These are phyloP conservation scores for Daedalea quercina DNA, from an alignment of 768 basidiomycete species.

Conservation along the genomic window DNA sequence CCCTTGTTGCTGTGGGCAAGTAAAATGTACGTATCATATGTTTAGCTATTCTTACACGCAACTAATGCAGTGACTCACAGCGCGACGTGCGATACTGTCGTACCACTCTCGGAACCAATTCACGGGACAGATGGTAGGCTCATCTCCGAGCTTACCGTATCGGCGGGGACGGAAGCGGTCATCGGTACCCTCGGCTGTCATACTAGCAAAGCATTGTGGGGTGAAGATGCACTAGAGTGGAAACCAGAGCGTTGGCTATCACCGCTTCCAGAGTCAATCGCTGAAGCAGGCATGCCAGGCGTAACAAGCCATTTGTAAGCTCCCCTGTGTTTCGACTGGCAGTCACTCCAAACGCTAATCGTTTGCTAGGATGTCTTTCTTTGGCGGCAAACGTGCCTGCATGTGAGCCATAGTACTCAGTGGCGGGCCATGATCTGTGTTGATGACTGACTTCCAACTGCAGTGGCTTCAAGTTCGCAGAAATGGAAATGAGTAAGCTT, in stretches of 20 bases:
- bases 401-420: slow-evolving; percentile 20
- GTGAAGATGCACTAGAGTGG: slow-evolving; percentile 34
- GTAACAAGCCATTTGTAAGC: slow-evolving; percentile 23
- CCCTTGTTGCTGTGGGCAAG: slow-evolving; percentile 1
- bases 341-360: no score
- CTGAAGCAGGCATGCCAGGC: slow-evolving; percentile 24
- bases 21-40: slow-evolving; percentile 2
- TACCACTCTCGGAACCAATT: slow-evolving; percentile 26
- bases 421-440: no score
- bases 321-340: neutral
- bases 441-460: neutral
- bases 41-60: neutral
- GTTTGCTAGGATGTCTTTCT: slow-evolving; percentile 29
- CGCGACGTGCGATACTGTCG: slow-evolving; percentile 15
- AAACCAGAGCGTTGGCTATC: slow-evolving; percentile 37
- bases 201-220: slow-evolving; percentile 32
- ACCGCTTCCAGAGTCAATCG: slow-evolving; percentile 15
- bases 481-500: slow-evolving; percentile 17
- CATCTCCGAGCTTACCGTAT: slow-evolving; percentile 18
- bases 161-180: slow-evolving; percentile 21
- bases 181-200: slow-evolving; percentile 25
- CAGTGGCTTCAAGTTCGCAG: slow-evolving; percentile 17
- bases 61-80: neutral
- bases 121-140: slow-evolving; percentile 20
- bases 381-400: slow-evolving; percentile 27